Base-by-base conservation (phyloP, 805 yeast species). In the Pichia paraexigua region DNA sequence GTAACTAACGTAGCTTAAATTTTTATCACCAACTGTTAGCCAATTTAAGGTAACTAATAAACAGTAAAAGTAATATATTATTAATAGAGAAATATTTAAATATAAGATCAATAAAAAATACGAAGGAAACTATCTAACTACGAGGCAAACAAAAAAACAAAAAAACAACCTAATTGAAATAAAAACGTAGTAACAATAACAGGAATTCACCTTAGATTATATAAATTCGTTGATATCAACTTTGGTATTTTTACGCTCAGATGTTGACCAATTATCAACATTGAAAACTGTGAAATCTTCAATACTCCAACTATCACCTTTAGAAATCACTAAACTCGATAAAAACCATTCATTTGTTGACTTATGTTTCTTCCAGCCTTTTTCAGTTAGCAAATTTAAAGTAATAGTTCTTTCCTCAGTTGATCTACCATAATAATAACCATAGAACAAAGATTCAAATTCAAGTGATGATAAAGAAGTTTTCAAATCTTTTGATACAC, bases 271-370 rank as follows among this genome's bases (percentile, higher is more conserved):
- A 47, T 67, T 71, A 48, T 63, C 68, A 32, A 73, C 66, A 57
- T 71, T 73, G 56, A 75, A 75, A 15, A 73, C 62, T 53, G 68
- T 72, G 59, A 65, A 73, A 53, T 74, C 77, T 30, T 74, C 75
- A 32, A 72, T 56, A 54, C 71, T 75, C 54, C 65, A 72, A 20
- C 58, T 60, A 45, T 71, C 76, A 41, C 70, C 71, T n/a, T 62
- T 57, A 45, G 68, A 63, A 48, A 69, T 71, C 9, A 69, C 63
- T 20, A 72, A 67, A 45, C 65, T 72, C 43, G 74, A 68, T 48
- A 70, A 67, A 52, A 65, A 70, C 76, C 76, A 72, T 21, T 46
- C 21, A 15, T 32, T 20, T 5, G 41, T 35, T 32, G 40, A 41
- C 28, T 46, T 55, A 40, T 55, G 51, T 45, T 69, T 63, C 49